Conservation (phyloP, 2,329 filamentous ascomycete genomes). For the Calonectria leucothoes region DNA sequence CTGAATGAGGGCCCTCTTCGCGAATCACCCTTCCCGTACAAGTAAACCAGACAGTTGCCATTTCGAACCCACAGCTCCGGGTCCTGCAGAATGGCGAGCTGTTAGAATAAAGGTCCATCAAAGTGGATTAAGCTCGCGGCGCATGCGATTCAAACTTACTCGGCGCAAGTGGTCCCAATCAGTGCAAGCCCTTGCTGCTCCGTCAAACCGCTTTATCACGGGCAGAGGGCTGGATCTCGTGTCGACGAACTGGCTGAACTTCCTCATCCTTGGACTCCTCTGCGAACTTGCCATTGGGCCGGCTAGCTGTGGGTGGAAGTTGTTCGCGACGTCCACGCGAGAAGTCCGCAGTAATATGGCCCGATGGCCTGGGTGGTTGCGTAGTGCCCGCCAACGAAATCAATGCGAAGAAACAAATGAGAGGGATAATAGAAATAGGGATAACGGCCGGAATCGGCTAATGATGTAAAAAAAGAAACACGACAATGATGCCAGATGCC, state of each 20-base stretch:
- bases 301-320: neutral
- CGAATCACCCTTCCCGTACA: conserved; percentile 75
- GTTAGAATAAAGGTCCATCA: neutral
- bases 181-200: conserved; percentile 54
- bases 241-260: conserved; percentile 45
- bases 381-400: conserved; percentile 11
- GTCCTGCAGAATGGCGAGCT: conserved; percentile 63
- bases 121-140: neutral
- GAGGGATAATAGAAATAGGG: conserved; percentile 3
- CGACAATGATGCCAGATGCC: neutral
- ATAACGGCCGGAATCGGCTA: conserved; percentile 15
- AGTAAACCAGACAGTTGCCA: conserved; percentile 77
- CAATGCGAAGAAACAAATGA: conserved; percentile 1
- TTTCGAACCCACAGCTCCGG: conserved; percentile 75
- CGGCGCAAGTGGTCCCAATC: conserved; percentile 61
- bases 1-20: conserved; percentile 75
- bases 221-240: conserved; percentile 32
- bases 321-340: neutral
- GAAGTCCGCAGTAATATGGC: neutral
- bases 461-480: conserved; percentile 29
- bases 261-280: conserved; percentile 29
- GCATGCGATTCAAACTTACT: conserved; percentile 48
- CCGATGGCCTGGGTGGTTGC: neutral
- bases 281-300: conserved; percentile 24
- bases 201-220: conserved; percentile 62